phyloP scores from a whole-genome alignment of 129 eudicot genomes.

The Arctium lappa region DNA sequence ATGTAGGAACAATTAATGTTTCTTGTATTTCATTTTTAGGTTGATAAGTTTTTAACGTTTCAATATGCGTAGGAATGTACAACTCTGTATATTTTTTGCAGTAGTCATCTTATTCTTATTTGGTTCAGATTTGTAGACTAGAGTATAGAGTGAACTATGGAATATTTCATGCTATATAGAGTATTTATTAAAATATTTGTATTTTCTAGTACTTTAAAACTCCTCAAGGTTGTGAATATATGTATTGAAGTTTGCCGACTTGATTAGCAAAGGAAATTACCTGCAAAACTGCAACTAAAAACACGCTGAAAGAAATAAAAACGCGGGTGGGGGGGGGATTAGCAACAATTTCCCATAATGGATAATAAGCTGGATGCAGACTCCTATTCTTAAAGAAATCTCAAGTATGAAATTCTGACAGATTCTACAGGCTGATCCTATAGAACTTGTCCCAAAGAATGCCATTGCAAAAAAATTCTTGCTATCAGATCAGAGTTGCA shows the following conservation, averaged over 20 bases:
- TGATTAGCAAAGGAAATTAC: no score
- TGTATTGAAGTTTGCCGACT: no score
- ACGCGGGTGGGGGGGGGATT: no score
- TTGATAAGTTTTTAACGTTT: background rate
- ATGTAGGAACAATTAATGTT: constrained; percentile 16
- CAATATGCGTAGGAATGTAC: background rate
- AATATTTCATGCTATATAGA: background rate
- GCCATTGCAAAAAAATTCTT: background rate
- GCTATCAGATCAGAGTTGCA: background rate
- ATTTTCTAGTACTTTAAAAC: no score
- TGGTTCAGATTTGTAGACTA: background rate
- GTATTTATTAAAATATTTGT: background rate
- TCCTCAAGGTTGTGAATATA: no score
- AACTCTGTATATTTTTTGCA: background rate
- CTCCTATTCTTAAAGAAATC: background rate
- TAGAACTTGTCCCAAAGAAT: background rate
- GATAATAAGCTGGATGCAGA: background rate
- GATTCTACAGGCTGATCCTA: background rate
- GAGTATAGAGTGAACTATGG: background rate
- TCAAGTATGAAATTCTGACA: background rate
- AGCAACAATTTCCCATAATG: background rate
- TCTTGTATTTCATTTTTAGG: background rate
- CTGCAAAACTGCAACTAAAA: no score
- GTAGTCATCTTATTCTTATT: background rate
- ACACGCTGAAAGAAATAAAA: no score